A percentile compares a stretch with the other conserved stretches of the same genome.
Evolutionary conservation across 2,329 filamentous ascomycete genomes (phyloP).

Genomic region (Ascochyta fabae): DNA sequence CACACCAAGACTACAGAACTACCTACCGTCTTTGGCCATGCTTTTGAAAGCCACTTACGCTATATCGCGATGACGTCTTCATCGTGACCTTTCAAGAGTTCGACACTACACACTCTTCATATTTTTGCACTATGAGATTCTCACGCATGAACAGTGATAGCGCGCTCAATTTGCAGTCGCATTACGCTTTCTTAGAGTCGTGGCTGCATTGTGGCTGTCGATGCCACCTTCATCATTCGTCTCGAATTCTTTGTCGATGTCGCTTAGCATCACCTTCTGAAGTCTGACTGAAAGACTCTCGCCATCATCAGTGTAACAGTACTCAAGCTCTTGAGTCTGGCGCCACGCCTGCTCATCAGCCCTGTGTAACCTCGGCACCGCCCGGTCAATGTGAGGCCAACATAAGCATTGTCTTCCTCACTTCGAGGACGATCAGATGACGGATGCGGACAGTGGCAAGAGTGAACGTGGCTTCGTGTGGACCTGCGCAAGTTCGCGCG

Average conservation of each 20-base stretch:
- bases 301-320: slow-evolving; percentile 12
- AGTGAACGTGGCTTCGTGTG: slow-evolving; percentile 3
- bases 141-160: not conserved
- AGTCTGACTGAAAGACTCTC: not conserved
- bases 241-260: not conserved
- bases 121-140: not conserved
- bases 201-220: not conserved
- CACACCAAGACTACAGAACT: not conserved
- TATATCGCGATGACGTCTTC: not conserved
- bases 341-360: not conserved
- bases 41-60: not conserved
- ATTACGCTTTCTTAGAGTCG: not conserved
- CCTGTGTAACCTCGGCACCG: slow-evolving; percentile 11
- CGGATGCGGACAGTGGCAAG: slow-evolving; percentile 4
- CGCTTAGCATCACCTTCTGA: not conserved
- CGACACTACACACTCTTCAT: slow-evolving; percentile 1
- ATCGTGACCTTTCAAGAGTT: not conserved
- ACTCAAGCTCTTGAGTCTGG: not conserved
- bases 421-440: not conserved
- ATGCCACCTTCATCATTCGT: slow-evolving; percentile 4
- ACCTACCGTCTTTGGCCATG: not conserved
- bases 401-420: slow-evolving; percentile 2
- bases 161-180: not conserved
- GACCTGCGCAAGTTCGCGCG: slow-evolving; percentile 5
- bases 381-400: not conserved